Percentiles rank a stretch among this genome's conserved stretches.
Evolutionary conservation across 331 rosid genomes (phyloP).

Genomic region (Quercus phellos): DNA sequence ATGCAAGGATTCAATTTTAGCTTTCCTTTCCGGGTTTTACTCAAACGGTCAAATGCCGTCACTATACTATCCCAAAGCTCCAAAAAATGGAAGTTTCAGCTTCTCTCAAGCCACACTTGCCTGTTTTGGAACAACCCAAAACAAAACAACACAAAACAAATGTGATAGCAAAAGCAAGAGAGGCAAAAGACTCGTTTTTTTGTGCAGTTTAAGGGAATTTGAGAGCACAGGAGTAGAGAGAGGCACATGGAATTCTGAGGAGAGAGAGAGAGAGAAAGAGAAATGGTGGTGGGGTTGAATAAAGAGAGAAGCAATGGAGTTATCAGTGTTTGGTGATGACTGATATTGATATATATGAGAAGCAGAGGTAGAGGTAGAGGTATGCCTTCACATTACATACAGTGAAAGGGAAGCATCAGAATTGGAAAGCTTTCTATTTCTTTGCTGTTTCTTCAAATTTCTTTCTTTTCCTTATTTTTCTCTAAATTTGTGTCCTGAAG

Average conservation of each 20-base stretch:
- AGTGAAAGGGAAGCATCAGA: slow-evolving; percentile 62
- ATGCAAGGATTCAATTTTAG: background rate
- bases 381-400: slow-evolving; percentile 33
- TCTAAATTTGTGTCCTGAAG: slow-evolving; percentile 8
- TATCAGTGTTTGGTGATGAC: slow-evolving; percentile 66
- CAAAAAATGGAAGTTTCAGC: slow-evolving; percentile 16
- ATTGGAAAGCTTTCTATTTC: slow-evolving; percentile 32
- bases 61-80: slow-evolving; percentile 17
- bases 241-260: slow-evolving; percentile 35
- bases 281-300: slow-evolving; percentile 45
- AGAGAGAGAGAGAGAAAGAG: slow-evolving; percentile 30
- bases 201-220: slow-evolving; percentile 32
- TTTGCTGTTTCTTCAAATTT: slow-evolving; percentile 70
- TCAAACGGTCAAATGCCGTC: slow-evolving; percentile 25
- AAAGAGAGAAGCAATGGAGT: slow-evolving; percentile 48
- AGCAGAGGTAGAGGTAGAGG: slow-evolving; percentile 16
- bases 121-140: background rate
- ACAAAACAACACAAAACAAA: slow-evolving; percentile 4
- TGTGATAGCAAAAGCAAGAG: slow-evolving; percentile 14
- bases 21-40: slow-evolving; percentile 29
- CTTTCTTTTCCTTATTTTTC: slow-evolving; percentile 16
- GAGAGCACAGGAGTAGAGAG: slow-evolving; percentile 19
- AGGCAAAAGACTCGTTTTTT: background rate
- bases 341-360: no score
- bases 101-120: slow-evolving; percentile 5